A percentile compares a stretch with the other conserved stretches of the same genome.
Conservation (phyloP, 495 filamentous ascomycete species). For the Penicillium diatomitis region DNA sequence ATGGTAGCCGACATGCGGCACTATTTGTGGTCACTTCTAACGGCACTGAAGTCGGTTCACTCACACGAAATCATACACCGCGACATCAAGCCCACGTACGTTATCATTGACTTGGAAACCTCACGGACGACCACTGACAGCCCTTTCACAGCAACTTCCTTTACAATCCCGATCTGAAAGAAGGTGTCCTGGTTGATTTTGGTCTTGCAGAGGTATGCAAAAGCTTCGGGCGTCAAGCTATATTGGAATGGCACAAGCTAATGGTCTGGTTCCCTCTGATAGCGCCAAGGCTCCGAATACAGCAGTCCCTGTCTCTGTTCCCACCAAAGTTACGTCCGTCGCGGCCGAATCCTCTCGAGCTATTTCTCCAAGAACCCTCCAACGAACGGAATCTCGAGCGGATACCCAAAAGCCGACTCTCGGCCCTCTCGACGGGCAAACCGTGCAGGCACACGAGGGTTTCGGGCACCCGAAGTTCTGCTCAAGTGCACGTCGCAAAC, state of each 20-base stretch:
- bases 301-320: slow-evolving; percentile 34
- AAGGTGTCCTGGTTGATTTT: slow-evolving; percentile 93
- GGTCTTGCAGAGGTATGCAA: slow-evolving; percentile 67
- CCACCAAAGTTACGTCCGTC: slow-evolving; percentile 28
- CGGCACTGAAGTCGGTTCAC: slow-evolving; percentile 76
- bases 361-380: slow-evolving; percentile 35
- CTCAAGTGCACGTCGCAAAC: slow-evolving; percentile 97
- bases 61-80: slow-evolving; percentile 77
- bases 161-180: slow-evolving; percentile 71
- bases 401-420: slow-evolving; percentile 78
- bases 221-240: too few relatives aligned
- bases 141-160: slow-evolving; percentile 66
- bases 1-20: slow-evolving; percentile 71
- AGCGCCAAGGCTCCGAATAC: slow-evolving; percentile 38
- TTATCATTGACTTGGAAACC: not conserved
- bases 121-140: slow-evolving; percentile 7
- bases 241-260: slow-evolving; percentile 3
- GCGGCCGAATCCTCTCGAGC: slow-evolving; percentile 29
- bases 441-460: slow-evolving; percentile 90
- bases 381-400: slow-evolving; percentile 41
- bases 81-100: slow-evolving; percentile 94
- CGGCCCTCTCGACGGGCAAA: slow-evolving; percentile 86
- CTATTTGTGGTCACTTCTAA: slow-evolving; percentile 85
- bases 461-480: slow-evolving; percentile 91
- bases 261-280: not conserved